A percentile compares a stretch with the other conserved stretches of the same genome.
Evolutionary conservation across 495 filamentous ascomycete species (phyloP).

Genomic region (Thozetella sp.): DNA sequence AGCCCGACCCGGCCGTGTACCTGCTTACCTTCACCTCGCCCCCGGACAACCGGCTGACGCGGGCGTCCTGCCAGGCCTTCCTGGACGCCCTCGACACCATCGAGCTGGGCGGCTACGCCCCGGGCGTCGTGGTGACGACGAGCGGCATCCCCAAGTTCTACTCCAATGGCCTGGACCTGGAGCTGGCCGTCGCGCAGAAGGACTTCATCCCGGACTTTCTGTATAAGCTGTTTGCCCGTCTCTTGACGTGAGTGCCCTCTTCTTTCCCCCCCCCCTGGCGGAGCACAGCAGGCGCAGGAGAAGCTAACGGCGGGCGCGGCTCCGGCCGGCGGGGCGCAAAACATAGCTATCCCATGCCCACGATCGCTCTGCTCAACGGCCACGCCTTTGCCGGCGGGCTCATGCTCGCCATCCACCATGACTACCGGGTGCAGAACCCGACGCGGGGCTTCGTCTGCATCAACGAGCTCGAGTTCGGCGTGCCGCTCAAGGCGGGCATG

Average conservation of each 20-base stretch:
- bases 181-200: constrained; percentile 47
- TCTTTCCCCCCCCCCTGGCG: neutral
- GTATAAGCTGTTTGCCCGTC: constrained; percentile 58
- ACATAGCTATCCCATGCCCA: constrained; percentile 77
- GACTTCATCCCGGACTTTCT: constrained; percentile 58
- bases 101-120: constrained; percentile 62
- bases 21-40: constrained; percentile 72
- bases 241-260: constrained; percentile 65
- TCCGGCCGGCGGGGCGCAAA: neutral
- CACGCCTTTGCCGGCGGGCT: constrained; percentile 80
- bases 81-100: constrained; percentile 72
- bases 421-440: constrained; percentile 77
- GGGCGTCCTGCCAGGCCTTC: constrained; percentile 64
- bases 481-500: constrained; percentile 72
- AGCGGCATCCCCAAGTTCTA: constrained; percentile 77
- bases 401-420: constrained; percentile 83
- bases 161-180: constrained; percentile 76
- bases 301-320: neutral
- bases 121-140: constrained; percentile 76
- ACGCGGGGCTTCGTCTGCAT: constrained; percentile 69
- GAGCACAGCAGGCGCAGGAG: neutral
- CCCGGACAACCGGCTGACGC: constrained; percentile 75
- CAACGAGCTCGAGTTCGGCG: constrained; percentile 79
- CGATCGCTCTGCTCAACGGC: constrained; percentile 74
- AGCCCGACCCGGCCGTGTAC: constrained; percentile 61